Conservation (phyloP, 768 basidiomycete genomes). For the Suillus occidentalis region DNA sequence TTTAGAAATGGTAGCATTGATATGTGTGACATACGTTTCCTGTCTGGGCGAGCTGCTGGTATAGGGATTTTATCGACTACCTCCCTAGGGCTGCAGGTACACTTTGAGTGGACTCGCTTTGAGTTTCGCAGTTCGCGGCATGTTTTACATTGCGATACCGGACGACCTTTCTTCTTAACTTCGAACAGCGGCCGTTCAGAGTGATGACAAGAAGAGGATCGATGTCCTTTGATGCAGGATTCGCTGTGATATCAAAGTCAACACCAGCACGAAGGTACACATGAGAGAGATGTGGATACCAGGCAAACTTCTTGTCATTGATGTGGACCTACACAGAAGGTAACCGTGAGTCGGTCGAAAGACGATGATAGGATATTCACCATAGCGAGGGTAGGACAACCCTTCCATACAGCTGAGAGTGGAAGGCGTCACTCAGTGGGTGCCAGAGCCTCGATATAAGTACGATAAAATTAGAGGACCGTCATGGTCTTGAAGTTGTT, state of each 20-base stretch:
- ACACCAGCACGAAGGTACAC: constrained; percentile 7
- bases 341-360: not conserved
- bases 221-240: constrained; percentile 93
- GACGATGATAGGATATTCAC: constrained; percentile 14
- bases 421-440: not conserved
- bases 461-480: not conserved
- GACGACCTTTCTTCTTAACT: constrained; percentile 91
- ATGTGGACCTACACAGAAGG: constrained; percentile 55
- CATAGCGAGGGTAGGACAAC: constrained; percentile 15
- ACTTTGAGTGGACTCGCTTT: constrained; percentile 80
- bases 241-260: constrained; percentile 49
- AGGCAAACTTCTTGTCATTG: constrained; percentile 73
- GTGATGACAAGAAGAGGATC: constrained; percentile 86
- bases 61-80: constrained; percentile 32
- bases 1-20: constrained; percentile 19
- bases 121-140: constrained; percentile 83
- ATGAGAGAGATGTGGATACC: constrained; percentile 41
- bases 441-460: not conserved
- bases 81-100: constrained; percentile 59
- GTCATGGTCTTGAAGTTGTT: not conserved
- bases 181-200: constrained; percentile 89
- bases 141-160: constrained; percentile 84
- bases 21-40: constrained; percentile 28
- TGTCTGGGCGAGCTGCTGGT: constrained; percentile 32
- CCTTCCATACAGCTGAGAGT: constrained; percentile 1